These are phyloP conservation scores for Solanum pennellii DNA, from an alignment of 257 asterid species.

Conservation along the genomic window DNA sequence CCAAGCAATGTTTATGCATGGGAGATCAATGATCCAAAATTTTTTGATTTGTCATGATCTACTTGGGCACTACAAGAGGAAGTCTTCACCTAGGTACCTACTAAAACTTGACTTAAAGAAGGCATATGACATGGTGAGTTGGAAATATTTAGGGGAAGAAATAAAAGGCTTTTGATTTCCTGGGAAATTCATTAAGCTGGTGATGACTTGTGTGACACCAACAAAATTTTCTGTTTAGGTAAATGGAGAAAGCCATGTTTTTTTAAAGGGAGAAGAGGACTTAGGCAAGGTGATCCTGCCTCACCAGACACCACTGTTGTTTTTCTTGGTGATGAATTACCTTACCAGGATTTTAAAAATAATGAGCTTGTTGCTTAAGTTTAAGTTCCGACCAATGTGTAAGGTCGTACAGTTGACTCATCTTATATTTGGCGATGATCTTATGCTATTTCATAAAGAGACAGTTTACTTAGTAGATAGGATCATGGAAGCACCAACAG, in stretches of 20 bases:
- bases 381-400: not conserved
- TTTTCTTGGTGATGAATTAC: not conserved
- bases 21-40: not conserved
- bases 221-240: not conserved
- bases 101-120: not conserved
- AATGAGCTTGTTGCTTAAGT: not conserved
- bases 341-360: not conserved
- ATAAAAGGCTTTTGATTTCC: not conserved
- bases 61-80: not conserved
- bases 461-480: not conserved
- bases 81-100: not conserved
- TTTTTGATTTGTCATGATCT: not conserved
- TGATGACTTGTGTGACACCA: not conserved
- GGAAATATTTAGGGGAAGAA: not conserved
- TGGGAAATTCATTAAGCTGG: not conserved
- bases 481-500: not conserved
- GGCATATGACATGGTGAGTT: not conserved
- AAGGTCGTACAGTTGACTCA: not conserved
- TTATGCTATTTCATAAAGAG: not conserved
- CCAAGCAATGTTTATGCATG: not conserved
- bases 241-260: not conserved
- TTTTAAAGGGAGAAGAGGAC: not conserved
- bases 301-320: not conserved
- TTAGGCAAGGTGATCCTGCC: not conserved
- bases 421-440: not conserved